These are phyloP conservation scores for Oidiodendron maius DNA, from an alignment of 495 filamentous ascomycete genomes.

Conservation along the genomic window DNA sequence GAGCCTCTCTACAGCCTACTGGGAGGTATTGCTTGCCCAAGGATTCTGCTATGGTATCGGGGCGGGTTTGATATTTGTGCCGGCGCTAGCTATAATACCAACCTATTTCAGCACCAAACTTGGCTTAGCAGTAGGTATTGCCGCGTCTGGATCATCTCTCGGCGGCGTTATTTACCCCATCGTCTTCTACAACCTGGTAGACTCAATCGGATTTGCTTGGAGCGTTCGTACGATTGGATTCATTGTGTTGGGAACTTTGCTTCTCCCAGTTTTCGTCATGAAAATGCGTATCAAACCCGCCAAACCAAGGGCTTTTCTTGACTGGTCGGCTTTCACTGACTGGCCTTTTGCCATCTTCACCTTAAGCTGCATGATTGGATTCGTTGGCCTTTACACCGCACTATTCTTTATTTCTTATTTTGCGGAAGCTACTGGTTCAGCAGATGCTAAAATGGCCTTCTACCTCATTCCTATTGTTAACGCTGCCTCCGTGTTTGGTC, in stretches of 20 bases:
- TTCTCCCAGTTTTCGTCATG: conserved; percentile 5
- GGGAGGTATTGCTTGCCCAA: conserved; percentile 70
- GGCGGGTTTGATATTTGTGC: conserved; percentile 17
- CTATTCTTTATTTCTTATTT: conserved; percentile 28
- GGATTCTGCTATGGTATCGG: conserved; percentile 66
- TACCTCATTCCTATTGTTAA: conserved; percentile 64
- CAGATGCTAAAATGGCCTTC: conserved; percentile 44
- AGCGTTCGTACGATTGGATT: conserved; percentile 70
- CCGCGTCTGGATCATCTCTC: background rate
- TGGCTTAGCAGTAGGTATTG: conserved; percentile 53
- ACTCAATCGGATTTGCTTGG: conserved; percentile 66
- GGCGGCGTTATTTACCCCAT: conserved; percentile 73
- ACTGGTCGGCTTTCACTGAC: conserved; percentile 62
- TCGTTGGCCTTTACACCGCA: conserved; percentile 59
- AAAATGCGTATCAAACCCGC: conserved; percentile 58
- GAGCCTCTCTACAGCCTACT: conserved; percentile 55
- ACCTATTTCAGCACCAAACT: conserved; percentile 64
- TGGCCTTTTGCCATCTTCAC: conserved; percentile 58
- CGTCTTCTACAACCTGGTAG: conserved; percentile 63
- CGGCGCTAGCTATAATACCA: conserved; percentile 39
- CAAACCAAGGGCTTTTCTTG: conserved; percentile 54
- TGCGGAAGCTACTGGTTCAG: conserved; percentile 41
- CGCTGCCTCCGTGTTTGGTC: conserved; percentile 52
- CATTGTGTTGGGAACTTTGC: conserved; percentile 51
- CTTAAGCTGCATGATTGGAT: conserved; percentile 45